phyloP scores from a whole-genome alignment of 179 eudicot genomes.

The Drosera spatulata region DNA sequence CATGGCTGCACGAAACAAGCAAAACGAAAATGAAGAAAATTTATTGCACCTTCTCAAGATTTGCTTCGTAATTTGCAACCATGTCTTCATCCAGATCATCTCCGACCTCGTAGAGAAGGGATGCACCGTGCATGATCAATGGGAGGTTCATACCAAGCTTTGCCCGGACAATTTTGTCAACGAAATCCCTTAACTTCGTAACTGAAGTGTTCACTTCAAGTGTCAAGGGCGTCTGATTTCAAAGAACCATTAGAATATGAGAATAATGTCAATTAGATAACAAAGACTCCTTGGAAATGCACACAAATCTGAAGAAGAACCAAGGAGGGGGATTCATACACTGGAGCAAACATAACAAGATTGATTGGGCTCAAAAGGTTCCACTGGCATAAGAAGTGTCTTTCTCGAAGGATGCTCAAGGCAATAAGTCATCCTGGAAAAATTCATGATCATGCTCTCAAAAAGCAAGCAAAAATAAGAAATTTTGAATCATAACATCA shows the following conservation, averaged over 20 bases:
- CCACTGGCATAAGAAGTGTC: constrained; percentile 97
- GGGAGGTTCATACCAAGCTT: constrained; percentile 90
- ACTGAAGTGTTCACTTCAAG: constrained; percentile 78
- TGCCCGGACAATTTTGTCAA: constrained; percentile 76
- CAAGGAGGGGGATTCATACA: constrained; percentile 21
- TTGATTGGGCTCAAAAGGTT: constrained; percentile 85
- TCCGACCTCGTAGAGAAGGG: constrained; percentile 88
- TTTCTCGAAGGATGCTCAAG: constrained; percentile 73
- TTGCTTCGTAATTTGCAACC: constrained; percentile 77
- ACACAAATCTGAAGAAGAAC: no score
- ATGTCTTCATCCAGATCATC: constrained; percentile 86
- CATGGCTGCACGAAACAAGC: constrained; percentile 2
- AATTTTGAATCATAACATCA: no score
- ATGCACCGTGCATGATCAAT: constrained; percentile 58
- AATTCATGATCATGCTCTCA: no score
- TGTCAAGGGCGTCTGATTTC: constrained; percentile 61
- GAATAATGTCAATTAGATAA: not conserved
- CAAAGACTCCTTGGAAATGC: no score
- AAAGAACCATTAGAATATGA: constrained; percentile 11
- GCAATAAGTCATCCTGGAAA: constrained; percentile 86
- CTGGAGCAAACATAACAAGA: constrained; percentile 87
- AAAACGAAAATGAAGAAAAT: not conserved
- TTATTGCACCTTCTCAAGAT: constrained; percentile 74
- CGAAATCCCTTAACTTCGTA: constrained; percentile 70
- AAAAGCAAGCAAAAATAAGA: no score